phyloP scores from a whole-genome alignment of 2,329 filamentous ascomycete species.

The Raffaelea deltoideospora region DNA sequence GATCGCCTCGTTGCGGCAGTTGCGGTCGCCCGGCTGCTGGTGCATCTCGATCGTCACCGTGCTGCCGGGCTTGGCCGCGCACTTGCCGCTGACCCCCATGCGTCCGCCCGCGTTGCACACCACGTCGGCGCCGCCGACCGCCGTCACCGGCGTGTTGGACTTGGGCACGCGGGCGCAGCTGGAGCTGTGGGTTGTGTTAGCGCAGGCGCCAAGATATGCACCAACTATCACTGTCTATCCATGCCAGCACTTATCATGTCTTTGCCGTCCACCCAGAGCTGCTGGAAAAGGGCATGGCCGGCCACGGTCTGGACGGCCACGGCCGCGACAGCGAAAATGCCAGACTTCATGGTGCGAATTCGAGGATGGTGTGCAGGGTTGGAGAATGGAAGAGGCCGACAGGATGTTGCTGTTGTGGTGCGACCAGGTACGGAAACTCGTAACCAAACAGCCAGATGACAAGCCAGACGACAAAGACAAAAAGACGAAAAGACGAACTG shows the following conservation, averaged over 20 bases:
- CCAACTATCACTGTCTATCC: too few species aligned
- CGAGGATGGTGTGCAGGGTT: neutral
- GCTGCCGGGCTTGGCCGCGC: constrained; percentile 25
- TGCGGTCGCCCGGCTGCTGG: constrained; percentile 22
- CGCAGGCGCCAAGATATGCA: neutral
- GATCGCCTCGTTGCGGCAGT: constrained; percentile 27
- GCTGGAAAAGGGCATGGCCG: constrained; percentile 35
- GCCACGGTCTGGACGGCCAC: constrained; percentile 21
- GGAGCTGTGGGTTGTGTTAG: constrained; percentile 16
- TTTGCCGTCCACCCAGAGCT: constrained; percentile 29
- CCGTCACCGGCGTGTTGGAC: constrained; percentile 31
- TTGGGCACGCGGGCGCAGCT: constrained; percentile 31
- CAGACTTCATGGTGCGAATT: constrained; percentile 24
- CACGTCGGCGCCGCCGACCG: constrained; percentile 15
- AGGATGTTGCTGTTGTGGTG: too few species aligned
- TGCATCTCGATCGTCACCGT: constrained; percentile 39
- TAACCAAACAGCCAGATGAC: too few species aligned
- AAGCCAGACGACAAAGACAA: too few species aligned
- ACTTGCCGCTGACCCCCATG: constrained; percentile 20
- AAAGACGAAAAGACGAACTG: too few species aligned
- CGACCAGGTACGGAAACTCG: too few species aligned
- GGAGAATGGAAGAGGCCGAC: neutral
- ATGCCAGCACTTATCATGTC: constrained; percentile 22
- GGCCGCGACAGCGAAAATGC: constrained; percentile 14
- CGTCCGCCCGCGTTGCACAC: constrained; percentile 23